Conservation (phyloP, 768 basidiomycete species). For the Suillus sp. region DNA sequence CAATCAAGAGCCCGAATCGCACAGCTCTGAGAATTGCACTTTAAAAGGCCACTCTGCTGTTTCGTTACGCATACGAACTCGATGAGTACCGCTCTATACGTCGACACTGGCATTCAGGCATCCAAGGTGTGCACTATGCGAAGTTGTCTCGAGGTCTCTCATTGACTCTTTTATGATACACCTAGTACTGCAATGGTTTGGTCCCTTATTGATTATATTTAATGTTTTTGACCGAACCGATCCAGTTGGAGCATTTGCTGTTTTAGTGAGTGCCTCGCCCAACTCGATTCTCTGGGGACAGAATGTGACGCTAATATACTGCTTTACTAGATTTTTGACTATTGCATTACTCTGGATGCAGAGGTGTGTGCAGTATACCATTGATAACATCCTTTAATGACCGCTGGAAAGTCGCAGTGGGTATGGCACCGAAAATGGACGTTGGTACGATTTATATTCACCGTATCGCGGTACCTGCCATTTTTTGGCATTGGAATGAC, state of each 20-base stretch:
- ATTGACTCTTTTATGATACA: neutral
- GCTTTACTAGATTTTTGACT: conserved; percentile 19
- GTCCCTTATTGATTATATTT: neutral
- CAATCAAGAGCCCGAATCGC: too few species aligned
- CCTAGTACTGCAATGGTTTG: neutral
- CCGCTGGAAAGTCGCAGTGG: conserved; percentile 19
- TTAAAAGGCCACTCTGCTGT: neutral
- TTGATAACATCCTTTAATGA: neutral
- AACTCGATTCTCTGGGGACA: neutral
- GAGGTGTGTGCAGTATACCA: conserved; percentile 20
- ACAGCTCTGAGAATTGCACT: neutral
- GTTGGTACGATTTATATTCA: conserved; percentile 25
- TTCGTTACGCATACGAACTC: neutral
- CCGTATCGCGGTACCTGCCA: conserved; percentile 30
- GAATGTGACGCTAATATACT: neutral
- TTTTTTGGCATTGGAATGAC: conserved; percentile 18
- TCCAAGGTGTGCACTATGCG: neutral
- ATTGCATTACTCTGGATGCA: conserved; percentile 25
- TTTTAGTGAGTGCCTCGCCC: neutral
- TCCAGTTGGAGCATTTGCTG: neutral
- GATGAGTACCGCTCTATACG: neutral
- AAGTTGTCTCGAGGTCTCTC: neutral
- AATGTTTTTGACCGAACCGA: neutral
- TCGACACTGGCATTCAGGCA: neutral
- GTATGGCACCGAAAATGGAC: conserved; percentile 30